A percentile compares a stretch with the other conserved stretches of the same genome.
Evolutionary conservation across 805 yeast genomes (phyloP).

Genomic region (Candida chilensis): DNA sequence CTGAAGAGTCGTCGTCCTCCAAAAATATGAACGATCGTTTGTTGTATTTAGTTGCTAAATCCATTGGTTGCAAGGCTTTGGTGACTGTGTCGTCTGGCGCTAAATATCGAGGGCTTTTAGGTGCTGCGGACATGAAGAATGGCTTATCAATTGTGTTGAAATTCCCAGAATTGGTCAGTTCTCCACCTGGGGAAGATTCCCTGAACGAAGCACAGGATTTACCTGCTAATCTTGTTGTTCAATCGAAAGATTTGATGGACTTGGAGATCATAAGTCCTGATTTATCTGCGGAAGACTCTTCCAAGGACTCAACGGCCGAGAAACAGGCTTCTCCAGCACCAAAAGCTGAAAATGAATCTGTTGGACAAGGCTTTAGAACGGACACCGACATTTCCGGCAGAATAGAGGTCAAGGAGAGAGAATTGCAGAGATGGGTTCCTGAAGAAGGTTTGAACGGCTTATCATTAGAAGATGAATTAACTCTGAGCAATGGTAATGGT

Average conservation of each 20-base stretch:
- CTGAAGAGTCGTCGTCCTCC: slow-evolving; percentile 3
- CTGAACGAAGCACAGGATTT: slow-evolving; percentile 24
- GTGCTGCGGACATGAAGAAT: slow-evolving; percentile 30
- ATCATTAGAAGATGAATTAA: slow-evolving; percentile 24
- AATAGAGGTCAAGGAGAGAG: slow-evolving; percentile 47
- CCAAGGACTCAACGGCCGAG: slow-evolving; percentile 2
- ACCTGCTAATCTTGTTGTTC: slow-evolving; percentile 33
- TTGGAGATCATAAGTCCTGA: slow-evolving; percentile 32
- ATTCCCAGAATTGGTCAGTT: slow-evolving; percentile 33
- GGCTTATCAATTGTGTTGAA: slow-evolving; percentile 51
- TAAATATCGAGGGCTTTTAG: slow-evolving; percentile 47
- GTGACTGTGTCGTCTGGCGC: slow-evolving; percentile 59
- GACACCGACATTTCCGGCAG: slow-evolving; percentile 73
- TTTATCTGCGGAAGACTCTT: slow-evolving; percentile 10
- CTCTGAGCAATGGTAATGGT: slow-evolving; percentile 9
- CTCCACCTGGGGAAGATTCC: slow-evolving; percentile 17
- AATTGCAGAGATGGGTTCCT: slow-evolving; percentile 80
- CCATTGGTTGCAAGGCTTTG: slow-evolving; percentile 45
- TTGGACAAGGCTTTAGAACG: slow-evolving; percentile 48
- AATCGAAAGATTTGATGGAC: slow-evolving; percentile 42
- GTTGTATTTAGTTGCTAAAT: slow-evolving; percentile 41
- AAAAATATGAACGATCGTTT: slow-evolving; percentile 45
- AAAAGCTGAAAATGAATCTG: slow-evolving; percentile 7
- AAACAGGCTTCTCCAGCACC: slow-evolving; percentile 6
- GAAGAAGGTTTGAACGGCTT: slow-evolving; percentile 28